Evolutionary conservation across 1,284 basidiomycete species (phyloP), one percentile per base, ranked within the genome.

Genomic region (Agaricales sp.): DNA sequence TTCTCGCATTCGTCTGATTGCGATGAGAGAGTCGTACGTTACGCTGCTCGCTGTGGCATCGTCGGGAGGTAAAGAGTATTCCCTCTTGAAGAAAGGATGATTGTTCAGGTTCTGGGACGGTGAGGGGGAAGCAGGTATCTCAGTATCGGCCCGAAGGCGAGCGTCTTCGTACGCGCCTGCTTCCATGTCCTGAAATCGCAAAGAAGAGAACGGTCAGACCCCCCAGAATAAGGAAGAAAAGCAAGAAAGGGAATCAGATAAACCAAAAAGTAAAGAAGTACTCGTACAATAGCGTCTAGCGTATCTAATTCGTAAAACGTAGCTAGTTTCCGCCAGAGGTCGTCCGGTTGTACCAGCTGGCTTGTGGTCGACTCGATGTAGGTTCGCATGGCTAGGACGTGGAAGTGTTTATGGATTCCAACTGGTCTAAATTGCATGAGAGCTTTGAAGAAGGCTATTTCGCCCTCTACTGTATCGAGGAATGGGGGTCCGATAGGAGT

Each of bases 321-420:
- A 48, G 69, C 71, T 43, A 93, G 65, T 61, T 91, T 89, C 46
- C 69, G 64, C 89, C 88, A 92, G 20, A 93, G 72, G 35, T 74
- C 76, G 16, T 80, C 75, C 2, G 81, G 63, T 20, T 77, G 63
- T 25, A 92, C 72, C 53, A 70, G 54, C n/a, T 67, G 71, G 25
- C 80, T 80, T 0, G 84, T 85, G 58, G 87, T 83, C 62, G 77
- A 77, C 57, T 74, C 67, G 52, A 91, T 87, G 44, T 75, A 69
- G 55, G 77, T 82, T 53, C 80, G 79, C 53, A 91, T 82, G 52
- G 79, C 73, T 51, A 91, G 68, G 57, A 86, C 68, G 59, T 90
- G 86, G 66, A 91, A 89, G 63, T 87, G 77, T 21, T 78, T 78
- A 64, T 90, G 82, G 38, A 84, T 77, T 46, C 87, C 87, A 50